Evolutionary conservation across 306 rosid genomes (phyloP).

Genomic region (peach (Prunus persica)): Prunus_persica_NCBIv2 NC_034014.1:1992001-1992500

Average conservation of each 20-base stretch:
- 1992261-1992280: slow-evolving; percentile 41
- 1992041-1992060: slow-evolving; percentile 59
- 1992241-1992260: slow-evolving; percentile 35
- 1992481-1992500: slow-evolving; percentile 51
- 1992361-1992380: slow-evolving; percentile 40
- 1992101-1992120: too few species aligned
- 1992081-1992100: slow-evolving; percentile 33
- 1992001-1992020: slow-evolving; percentile 56
- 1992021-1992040: slow-evolving; percentile 47
- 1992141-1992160: not conserved
- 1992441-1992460: slow-evolving; percentile 54
- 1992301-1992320: slow-evolving; percentile 30
- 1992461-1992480: slow-evolving; percentile 77
- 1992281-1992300: too few species aligned
- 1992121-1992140: too few species aligned
- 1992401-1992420: slow-evolving; percentile 61
- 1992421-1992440: slow-evolving; percentile 37
- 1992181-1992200: slow-evolving; percentile 31
- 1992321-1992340: slow-evolving; percentile 61
- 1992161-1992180: not conserved
- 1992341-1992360: slow-evolving; percentile 52
- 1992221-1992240: slow-evolving; percentile 58
- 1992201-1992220: slow-evolving; percentile 56
- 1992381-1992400: slow-evolving; percentile 39
- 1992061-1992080: slow-evolving; percentile 55